Percentiles rank a stretch among this genome's conserved stretches.
Conservation (phyloP, 805 yeast species). For the Lipomyces lipofer region DNA sequence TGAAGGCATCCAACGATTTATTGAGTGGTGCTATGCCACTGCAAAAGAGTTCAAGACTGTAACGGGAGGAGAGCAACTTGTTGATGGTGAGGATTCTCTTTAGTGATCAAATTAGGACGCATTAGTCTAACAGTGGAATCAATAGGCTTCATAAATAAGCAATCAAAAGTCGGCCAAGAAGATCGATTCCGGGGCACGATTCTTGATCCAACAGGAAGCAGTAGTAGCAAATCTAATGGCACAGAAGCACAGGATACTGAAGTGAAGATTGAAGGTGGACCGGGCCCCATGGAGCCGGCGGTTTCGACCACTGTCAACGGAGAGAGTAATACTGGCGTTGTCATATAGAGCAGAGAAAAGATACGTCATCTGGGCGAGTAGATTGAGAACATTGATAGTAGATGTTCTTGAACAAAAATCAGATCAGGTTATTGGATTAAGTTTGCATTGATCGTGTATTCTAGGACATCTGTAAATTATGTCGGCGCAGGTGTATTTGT, state of each 20-base stretch:
- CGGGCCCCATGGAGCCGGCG: constrained; percentile 17
- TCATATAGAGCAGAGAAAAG: too few relatives aligned
- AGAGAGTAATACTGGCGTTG: too few relatives aligned
- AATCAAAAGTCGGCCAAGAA: constrained; percentile 27
- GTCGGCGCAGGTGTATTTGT: too few relatives aligned
- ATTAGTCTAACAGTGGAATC: not conserved
- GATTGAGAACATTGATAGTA: too few relatives aligned
- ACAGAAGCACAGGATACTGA: not conserved
- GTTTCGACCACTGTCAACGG: too few relatives aligned
- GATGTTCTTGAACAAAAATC: too few relatives aligned
- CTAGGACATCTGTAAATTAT: too few relatives aligned
- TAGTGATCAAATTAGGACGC: not conserved
- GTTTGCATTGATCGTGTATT: too few relatives aligned
- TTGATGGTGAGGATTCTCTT: constrained; percentile 14
- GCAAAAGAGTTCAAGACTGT: constrained; percentile 15
- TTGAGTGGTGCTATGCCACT: constrained; percentile 23
- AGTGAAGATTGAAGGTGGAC: constrained; percentile 21
- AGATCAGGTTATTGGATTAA: too few relatives aligned
- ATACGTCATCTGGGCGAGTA: too few relatives aligned
- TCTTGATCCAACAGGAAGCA: constrained; percentile 13
- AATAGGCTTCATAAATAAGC: constrained; percentile 25
- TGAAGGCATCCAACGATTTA: constrained; percentile 28
- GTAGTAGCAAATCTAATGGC: too few relatives aligned
- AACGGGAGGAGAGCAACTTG: constrained; percentile 18
- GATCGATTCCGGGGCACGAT: constrained; percentile 30